phyloP scores from a whole-genome alignment of 1,284 basidiomycete species.

The Fomitopsis schrenkii region DNA sequence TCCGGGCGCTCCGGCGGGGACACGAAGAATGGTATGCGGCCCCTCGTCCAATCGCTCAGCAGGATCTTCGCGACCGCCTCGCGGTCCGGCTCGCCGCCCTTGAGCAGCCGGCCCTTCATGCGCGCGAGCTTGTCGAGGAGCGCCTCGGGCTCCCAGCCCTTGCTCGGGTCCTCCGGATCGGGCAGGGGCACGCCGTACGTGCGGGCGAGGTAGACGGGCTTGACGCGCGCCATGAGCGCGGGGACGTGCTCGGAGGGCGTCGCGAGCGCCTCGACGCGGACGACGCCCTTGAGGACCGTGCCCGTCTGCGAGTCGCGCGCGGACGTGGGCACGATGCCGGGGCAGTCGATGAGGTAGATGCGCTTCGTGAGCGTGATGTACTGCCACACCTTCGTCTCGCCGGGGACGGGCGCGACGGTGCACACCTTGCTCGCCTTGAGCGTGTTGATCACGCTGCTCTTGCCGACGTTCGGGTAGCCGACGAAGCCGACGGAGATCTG shows the following conservation, averaged over 20 bases:
- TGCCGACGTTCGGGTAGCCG: conserved; percentile 98
- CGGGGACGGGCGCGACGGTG: conserved; percentile 94
- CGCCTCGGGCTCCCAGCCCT: conserved; percentile 70
- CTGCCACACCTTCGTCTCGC: conserved; percentile 99
- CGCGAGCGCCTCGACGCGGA: conserved; percentile 93
- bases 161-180: conserved; percentile 44
- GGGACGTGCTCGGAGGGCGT: conserved; percentile 95
- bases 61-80: conserved; percentile 95
- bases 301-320: conserved; percentile 88
- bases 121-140: conserved; percentile 86
- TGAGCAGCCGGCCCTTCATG: conserved; percentile 89
- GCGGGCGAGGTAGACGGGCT: conserved; percentile 88
- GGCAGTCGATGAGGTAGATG: conserved; percentile 99
- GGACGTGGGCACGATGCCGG: conserved; percentile 95
- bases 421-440: conserved; percentile 99
- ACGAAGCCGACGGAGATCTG: conserved; percentile 98
- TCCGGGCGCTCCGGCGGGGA: conserved; percentile 72
- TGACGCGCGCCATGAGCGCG: conserved; percentile 83
- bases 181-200: conserved; percentile 82
- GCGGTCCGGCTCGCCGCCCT: conserved; percentile 92
- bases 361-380: conserved; percentile 95
- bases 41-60: conserved; percentile 96
- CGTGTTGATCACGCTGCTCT: conserved; percentile 97
- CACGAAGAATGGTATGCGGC: conserved; percentile 90
- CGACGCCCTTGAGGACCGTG: conserved; percentile 95